Percentiles rank a stretch among this genome's conserved stretches.
Conservation (phyloP, 2,329 filamentous ascomycete genomes). For the Chrysoporthe cubensis region DNA sequence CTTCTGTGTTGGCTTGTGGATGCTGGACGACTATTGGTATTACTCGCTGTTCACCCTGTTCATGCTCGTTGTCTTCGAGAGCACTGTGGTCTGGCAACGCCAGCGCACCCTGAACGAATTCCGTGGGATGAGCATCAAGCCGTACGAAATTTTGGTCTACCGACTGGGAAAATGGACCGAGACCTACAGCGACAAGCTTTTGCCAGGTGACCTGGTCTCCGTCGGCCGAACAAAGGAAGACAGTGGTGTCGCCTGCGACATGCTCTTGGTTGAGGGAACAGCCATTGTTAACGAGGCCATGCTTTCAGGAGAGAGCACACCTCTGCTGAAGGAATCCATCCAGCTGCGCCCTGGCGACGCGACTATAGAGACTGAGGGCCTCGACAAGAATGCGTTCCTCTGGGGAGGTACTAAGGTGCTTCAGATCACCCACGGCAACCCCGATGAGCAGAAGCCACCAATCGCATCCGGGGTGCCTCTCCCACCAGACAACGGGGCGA, state of each 20-base stretch:
- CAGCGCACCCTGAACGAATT: conserved; percentile 96
- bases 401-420: conserved; percentile 98
- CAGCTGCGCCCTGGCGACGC: conserved; percentile 86
- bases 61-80: conserved; percentile 97
- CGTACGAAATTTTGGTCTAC: conserved; percentile 92
- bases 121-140: conserved; percentile 99
- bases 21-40: conserved; percentile 99
- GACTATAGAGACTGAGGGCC: conserved; percentile 79
- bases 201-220: conserved; percentile 92
- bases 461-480: conserved; percentile 75
- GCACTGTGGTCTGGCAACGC: conserved; percentile 98
- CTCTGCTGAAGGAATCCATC: conserved; percentile 92
- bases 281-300: conserved; percentile 99
- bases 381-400: conserved; percentile 96
- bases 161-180: conserved; percentile 87
- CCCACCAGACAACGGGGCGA: conserved; percentile 91
- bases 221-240: conserved; percentile 95
- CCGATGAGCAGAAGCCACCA: conserved; percentile 73
- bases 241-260: conserved; percentile 94
- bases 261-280: conserved; percentile 91
- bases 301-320: conserved; percentile 97
- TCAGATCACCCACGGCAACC: conserved; percentile 86
- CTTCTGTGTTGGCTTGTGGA: conserved; percentile 97
- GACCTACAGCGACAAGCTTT: conserved; percentile 84
- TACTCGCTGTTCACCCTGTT: conserved; percentile 98